A percentile compares a stretch with the other conserved stretches of the same genome.
phyloP scores from a whole-genome alignment of 495 filamentous ascomycete species.

The Lindgomyces ingoldianus region DNA sequence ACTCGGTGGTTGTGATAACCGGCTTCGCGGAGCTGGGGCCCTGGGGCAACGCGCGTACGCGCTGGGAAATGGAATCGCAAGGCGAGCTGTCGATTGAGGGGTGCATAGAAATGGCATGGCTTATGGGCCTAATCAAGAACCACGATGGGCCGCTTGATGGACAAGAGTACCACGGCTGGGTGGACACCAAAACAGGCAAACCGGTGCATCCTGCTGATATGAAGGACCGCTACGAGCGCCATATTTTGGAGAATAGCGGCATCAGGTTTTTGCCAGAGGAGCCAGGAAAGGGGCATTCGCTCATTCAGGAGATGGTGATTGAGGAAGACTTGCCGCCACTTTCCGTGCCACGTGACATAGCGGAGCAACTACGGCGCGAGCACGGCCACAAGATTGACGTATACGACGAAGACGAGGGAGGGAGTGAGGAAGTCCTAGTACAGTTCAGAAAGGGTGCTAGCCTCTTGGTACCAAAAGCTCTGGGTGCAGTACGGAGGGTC shows the following conservation, averaged over 20 bases:
- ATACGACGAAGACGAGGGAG: slow-evolving; percentile 73
- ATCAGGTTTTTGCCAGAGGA: slow-evolving; percentile 96
- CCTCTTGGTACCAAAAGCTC: slow-evolving; percentile 88
- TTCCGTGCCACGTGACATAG: slow-evolving; percentile 91
- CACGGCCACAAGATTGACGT: slow-evolving; percentile 94
- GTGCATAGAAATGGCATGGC: slow-evolving; percentile 98
- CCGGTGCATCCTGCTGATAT: slow-evolving; percentile 95
- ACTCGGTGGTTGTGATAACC: slow-evolving; percentile 92
- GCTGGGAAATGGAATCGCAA: slow-evolving; percentile 97
- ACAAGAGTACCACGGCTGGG: slow-evolving; percentile 91
- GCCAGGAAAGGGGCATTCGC: slow-evolving; percentile 88
- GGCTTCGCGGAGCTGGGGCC: slow-evolving; percentile 95
- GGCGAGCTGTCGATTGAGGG: slow-evolving; percentile 96
- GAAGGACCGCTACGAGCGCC: slow-evolving; percentile 90
- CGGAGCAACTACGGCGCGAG: slow-evolving; percentile 89
- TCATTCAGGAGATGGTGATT: slow-evolving; percentile 93
- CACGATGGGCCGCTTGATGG: slow-evolving; percentile 97
- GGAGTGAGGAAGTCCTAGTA: slow-evolving; percentile 84
- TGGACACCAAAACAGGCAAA: slow-evolving; percentile 85
- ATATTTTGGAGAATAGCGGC: slow-evolving; percentile 90
- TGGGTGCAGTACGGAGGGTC: slow-evolving; percentile 90
- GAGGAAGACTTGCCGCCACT: slow-evolving; percentile 93
- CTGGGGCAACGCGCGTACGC: slow-evolving; percentile 92
- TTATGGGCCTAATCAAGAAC: slow-evolving; percentile 97
- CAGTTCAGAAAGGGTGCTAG: slow-evolving; percentile 92